phyloP scores from a whole-genome alignment of 176 grass and related monocot genomes.

The Aegilops bicornis region DNA sequence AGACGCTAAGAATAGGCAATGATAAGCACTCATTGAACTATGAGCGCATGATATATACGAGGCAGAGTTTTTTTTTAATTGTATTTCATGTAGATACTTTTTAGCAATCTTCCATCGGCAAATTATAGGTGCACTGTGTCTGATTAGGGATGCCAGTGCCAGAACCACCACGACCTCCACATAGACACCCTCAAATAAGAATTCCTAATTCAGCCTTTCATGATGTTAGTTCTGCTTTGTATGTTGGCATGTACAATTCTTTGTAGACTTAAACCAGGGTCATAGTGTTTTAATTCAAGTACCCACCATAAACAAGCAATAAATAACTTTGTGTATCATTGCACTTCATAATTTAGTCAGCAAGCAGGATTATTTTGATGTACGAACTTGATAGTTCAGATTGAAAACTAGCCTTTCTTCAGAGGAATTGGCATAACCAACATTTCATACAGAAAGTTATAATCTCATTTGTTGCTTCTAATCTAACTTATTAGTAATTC shows the following conservation, averaged over 20 bases:
- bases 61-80: background rate
- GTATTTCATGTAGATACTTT: background rate
- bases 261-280: background rate
- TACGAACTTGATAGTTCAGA: background rate
- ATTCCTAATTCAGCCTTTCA: background rate
- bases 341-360: background rate
- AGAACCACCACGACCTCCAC: background rate
- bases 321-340: background rate
- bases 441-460: background rate
- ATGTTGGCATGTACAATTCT: background rate
- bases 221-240: background rate
- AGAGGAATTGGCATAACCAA: background rate
- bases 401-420: conserved; percentile 1
- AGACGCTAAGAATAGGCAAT: background rate
- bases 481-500: background rate
- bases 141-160: background rate
- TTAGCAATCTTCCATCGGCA: background rate
- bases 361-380: background rate
- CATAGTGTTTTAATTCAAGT: background rate
- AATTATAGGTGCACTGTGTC: background rate
- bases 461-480: background rate
- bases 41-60: background rate
- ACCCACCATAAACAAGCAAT: no score
- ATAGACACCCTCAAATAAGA: background rate
- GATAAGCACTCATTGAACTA: background rate